These are phyloP conservation scores for Dactylonectria estremocensis DNA, from an alignment of 2,329 filamentous ascomycete species.

Conservation along the genomic window DNA sequence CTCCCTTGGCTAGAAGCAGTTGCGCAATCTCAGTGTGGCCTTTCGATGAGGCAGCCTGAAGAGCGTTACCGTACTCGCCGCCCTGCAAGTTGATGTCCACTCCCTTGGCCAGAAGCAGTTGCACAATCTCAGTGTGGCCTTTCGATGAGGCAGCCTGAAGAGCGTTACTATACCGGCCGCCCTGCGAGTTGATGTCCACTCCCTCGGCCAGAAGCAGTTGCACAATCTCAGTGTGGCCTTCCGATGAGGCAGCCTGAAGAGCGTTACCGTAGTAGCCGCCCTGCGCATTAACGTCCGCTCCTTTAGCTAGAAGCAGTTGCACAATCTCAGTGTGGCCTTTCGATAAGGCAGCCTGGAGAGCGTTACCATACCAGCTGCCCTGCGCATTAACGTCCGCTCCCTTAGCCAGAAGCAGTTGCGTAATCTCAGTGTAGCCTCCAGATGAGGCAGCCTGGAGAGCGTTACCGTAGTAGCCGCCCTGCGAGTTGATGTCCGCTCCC, in stretches of 20 bases:
- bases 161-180: conserved; percentile 4
- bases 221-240: conserved; percentile 24
- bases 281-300: too few species aligned
- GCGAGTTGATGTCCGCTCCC: too few species aligned
- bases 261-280: conserved; percentile 1
- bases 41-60: conserved; percentile 30
- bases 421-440: conserved; percentile 26
- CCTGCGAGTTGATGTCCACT: conserved; percentile 15
- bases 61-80: conserved; percentile 6
- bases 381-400: too few species aligned
- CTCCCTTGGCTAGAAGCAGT: conserved; percentile 8
- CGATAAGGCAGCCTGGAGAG: conserved; percentile 31
- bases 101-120: conserved; percentile 11
- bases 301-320: conserved; percentile 11
- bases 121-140: conserved; percentile 24
- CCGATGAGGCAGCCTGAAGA: conserved; percentile 29
- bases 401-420: conserved; percentile 16
- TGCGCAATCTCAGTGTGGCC: conserved; percentile 29
- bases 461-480: background rate
- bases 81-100: too few species aligned
- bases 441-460: conserved; percentile 31
- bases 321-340: conserved; percentile 29
- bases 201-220: conserved; percentile 11
- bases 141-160: conserved; percentile 27
- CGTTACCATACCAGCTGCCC: background rate